Conservation (phyloP, 2,329 filamentous ascomycete species). For the Fusarium poae region DNA sequence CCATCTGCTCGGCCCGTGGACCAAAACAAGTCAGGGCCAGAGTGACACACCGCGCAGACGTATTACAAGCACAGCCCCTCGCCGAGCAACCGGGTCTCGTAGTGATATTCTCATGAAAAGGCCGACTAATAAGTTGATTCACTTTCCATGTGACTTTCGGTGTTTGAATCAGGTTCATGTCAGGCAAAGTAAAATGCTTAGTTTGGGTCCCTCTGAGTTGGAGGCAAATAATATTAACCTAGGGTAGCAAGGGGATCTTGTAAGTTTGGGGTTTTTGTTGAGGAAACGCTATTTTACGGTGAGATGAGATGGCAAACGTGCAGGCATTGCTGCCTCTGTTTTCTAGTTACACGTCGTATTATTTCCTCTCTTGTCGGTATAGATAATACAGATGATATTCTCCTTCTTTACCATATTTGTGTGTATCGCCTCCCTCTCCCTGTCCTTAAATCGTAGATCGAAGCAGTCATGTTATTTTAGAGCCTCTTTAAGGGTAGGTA, state of each 20-base stretch:
- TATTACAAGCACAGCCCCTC: no score
- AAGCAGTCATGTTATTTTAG: conserved; percentile 36
- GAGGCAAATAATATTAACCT: conserved; percentile 21
- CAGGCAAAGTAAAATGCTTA: no score
- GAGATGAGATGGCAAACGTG: conserved; percentile 1
- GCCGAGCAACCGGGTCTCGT: no score
- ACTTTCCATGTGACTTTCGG: no score
- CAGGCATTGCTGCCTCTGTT: not conserved
- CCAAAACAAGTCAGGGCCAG: no score
- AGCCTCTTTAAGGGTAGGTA: not conserved
- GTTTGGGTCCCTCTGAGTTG: no score
- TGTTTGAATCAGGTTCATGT: no score
- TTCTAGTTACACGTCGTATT: not conserved
- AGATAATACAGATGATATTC: not conserved
- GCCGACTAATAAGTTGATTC: no score
- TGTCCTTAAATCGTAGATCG: not conserved
- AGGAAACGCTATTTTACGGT: conserved; percentile 19
- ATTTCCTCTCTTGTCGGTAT: not conserved
- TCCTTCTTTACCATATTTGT: not conserved
- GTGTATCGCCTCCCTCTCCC: not conserved
- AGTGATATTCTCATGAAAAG: no score
- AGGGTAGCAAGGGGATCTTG: conserved; percentile 30
- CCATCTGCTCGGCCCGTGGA: no score
- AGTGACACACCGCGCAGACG: no score
- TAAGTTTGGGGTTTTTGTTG: conserved; percentile 21